Percentiles rank a stretch among this genome's conserved stretches.
phyloP scores from a whole-genome alignment of 2,329 filamentous ascomycete species.

The Phoma sp. region DNA sequence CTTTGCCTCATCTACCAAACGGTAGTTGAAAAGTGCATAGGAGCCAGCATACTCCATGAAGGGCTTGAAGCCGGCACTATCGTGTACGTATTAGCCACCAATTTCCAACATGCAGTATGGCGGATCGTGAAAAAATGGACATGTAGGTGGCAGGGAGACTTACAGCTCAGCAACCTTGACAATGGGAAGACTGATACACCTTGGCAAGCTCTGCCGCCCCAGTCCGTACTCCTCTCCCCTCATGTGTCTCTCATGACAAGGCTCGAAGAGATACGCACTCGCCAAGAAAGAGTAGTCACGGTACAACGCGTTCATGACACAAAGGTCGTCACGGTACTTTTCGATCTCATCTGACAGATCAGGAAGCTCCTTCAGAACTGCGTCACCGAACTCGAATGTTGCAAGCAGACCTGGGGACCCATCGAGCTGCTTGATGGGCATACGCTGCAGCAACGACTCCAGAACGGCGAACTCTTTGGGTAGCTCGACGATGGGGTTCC shows the following conservation, averaged over 20 bases:
- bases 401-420: constrained; percentile 82
- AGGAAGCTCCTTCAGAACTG: constrained; percentile 76
- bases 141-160: constrained; percentile 51
- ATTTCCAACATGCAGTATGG: not conserved
- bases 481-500: constrained; percentile 60
- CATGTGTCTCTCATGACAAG: constrained; percentile 78
- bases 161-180: constrained; percentile 85
- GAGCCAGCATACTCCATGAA: constrained; percentile 85
- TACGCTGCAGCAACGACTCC: constrained; percentile 74
- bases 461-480: constrained; percentile 77
- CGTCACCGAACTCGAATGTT: constrained; percentile 73
- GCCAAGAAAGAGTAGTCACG: constrained; percentile 92
- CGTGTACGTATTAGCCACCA: not conserved
- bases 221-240: constrained; percentile 78
- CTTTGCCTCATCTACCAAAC: constrained; percentile 62
- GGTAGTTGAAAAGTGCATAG: constrained; percentile 70
- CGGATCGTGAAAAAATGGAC: not conserved
- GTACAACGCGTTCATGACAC: constrained; percentile 84
- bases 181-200: constrained; percentile 79
- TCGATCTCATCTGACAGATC: constrained; percentile 79
- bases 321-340: constrained; percentile 73
- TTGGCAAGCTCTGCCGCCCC: constrained; percentile 75
- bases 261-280: constrained; percentile 88
- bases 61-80: constrained; percentile 77
- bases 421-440: constrained; percentile 78